Evolutionary conservation across 2,329 filamentous ascomycete species (phyloP).

Genomic region (Colletotrichum orchidophilum): DNA sequence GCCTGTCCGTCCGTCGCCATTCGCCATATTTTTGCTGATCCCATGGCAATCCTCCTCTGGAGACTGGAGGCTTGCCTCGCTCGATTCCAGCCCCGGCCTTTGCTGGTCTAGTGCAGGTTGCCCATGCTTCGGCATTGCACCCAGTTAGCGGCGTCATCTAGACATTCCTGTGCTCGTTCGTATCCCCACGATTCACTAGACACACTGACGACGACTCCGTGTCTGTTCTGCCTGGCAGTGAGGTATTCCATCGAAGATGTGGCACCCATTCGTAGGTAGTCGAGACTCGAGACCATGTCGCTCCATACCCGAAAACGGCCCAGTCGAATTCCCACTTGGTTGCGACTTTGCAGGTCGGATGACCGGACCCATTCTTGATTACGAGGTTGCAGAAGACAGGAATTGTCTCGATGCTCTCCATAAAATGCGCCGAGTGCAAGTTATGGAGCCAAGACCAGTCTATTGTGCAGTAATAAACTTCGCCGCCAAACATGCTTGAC

Average conservation of each 20-base stretch:
- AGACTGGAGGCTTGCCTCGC: background rate
- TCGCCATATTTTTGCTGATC: conserved; percentile 9
- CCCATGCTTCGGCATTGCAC: background rate
- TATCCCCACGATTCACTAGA: background rate
- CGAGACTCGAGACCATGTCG: background rate
- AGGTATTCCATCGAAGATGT: background rate
- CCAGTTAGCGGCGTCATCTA: conserved; percentile 1
- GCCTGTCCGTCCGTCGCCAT: conserved; percentile 16
- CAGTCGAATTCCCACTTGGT: conserved; percentile 17
- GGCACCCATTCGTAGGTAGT: background rate
- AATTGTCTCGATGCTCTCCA: conserved; percentile 19
- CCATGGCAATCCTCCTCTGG: background rate
- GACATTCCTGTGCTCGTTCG: conserved; percentile 24
- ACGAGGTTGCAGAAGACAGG: conserved; percentile 32
- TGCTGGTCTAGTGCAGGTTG: background rate
- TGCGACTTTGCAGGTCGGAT: conserved; percentile 21
- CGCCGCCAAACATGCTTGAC: conserved; percentile 11
- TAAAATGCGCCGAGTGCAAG: conserved; percentile 13
- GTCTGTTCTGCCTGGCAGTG: background rate
- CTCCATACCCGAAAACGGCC: background rate
- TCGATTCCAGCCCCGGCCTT: background rate
- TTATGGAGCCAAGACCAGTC: conserved; percentile 4
- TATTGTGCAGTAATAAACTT: conserved; percentile 17
- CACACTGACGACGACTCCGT: conserved; percentile 24
- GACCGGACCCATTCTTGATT: conserved; percentile 29